These are phyloP conservation scores for Groenewaldozyma salmanticensis DNA, from an alignment of 805 yeast genomes.

Conservation along the genomic window DNA sequence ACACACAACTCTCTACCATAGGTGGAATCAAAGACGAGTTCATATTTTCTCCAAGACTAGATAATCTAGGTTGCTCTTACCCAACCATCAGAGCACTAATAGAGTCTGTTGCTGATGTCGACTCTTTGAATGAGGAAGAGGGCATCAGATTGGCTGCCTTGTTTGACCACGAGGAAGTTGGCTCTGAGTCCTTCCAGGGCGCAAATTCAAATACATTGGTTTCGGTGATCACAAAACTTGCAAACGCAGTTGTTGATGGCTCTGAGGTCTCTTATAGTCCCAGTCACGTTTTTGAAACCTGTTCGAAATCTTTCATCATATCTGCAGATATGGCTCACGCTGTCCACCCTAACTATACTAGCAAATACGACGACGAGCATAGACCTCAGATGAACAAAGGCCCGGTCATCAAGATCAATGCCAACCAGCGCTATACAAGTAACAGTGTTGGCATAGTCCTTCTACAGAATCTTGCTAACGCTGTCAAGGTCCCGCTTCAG, in stretches of 20 bases:
- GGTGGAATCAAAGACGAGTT: constrained; percentile 92
- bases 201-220: constrained; percentile 90
- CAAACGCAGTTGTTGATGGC: constrained; percentile 33
- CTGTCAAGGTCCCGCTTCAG: constrained; percentile 71
- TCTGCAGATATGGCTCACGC: constrained; percentile 98
- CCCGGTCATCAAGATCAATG: constrained; percentile 87
- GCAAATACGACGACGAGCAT: constrained; percentile 67
- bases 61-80: constrained; percentile 81
- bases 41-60: constrained; percentile 83
- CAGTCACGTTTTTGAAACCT: constrained; percentile 16
- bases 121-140: constrained; percentile 34
- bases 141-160: constrained; percentile 69
- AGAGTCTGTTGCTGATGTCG: constrained; percentile 32
- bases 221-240: constrained; percentile 60
- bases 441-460: constrained; percentile 83
- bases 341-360: constrained; percentile 83
- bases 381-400: constrained; percentile 78
- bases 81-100: constrained; percentile 66
- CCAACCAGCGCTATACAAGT: constrained; percentile 92
- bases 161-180: constrained; percentile 95
- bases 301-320: constrained; percentile 63
- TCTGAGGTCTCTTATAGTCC: constrained; percentile 19
- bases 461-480: constrained; percentile 59
- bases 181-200: constrained; percentile 91
- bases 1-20: constrained; percentile 68